These are phyloP conservation scores for Melocanna baccifera DNA, from an alignment of 176 grass and related monocot genomes.

Conservation along the genomic window DNA sequence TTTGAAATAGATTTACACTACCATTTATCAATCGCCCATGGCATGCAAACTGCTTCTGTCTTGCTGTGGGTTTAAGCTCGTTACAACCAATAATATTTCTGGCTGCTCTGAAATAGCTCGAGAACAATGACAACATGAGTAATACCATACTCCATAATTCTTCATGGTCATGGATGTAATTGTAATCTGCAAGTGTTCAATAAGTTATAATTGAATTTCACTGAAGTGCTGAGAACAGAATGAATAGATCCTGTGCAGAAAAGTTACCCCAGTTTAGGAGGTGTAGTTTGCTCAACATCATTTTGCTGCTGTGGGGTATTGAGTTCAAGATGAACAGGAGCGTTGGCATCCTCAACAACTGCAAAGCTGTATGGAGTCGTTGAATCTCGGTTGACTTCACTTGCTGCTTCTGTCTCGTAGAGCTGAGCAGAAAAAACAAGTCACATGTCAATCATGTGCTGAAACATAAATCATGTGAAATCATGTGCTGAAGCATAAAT, in stretches of 20 bases:
- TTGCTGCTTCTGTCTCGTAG: constrained; percentile 40
- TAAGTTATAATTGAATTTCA: not conserved
- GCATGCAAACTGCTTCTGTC: constrained; percentile 1
- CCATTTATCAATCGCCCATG: not conserved
- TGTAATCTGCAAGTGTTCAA: constrained; percentile 44
- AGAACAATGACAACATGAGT: not conserved
- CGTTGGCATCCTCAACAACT: constrained; percentile 38
- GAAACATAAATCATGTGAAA: not conserved
- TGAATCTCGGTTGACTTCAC: constrained; percentile 40
- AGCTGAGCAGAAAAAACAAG: constrained; percentile 33
- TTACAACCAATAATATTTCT: constrained; percentile 26
- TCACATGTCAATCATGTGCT: not conserved
- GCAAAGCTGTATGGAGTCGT: constrained; percentile 53
- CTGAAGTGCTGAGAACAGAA: not conserved
- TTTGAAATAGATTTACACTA: constrained; percentile 40
- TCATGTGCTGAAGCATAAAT: not conserved
- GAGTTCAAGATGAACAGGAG: constrained; percentile 59
- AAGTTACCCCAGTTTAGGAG: constrained; percentile 76
- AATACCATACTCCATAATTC: not conserved
- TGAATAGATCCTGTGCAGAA: constrained; percentile 9
- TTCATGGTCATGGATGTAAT: constrained; percentile 56
- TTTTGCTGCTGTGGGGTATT: constrained; percentile 45
- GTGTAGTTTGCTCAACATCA: constrained; percentile 11
- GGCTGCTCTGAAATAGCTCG: constrained; percentile 2
- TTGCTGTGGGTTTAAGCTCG: not conserved